These are phyloP conservation scores for Ophiostoma ips DNA, from an alignment of 2,329 filamentous ascomycete species.

Conservation along the genomic window DNA sequence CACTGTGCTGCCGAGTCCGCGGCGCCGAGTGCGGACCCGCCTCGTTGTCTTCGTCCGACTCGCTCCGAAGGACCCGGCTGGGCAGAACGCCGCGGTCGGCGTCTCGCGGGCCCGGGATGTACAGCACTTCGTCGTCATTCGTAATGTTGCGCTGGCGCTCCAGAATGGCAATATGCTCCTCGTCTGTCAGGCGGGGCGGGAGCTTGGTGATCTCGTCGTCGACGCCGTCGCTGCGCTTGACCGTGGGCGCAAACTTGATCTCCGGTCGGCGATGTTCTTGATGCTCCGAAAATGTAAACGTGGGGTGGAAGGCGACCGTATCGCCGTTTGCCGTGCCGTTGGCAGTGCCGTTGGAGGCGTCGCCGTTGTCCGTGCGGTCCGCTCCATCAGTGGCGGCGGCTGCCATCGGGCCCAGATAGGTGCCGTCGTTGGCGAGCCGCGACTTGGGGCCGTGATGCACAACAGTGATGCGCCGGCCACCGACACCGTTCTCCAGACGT, in stretches of 20 bases:
- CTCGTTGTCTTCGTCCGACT: conserved; percentile 22
- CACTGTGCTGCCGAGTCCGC: conserved; percentile 6
- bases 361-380: background rate
- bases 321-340: background rate
- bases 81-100: conserved; percentile 72
- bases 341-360: background rate
- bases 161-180: conserved; percentile 78
- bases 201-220: conserved; percentile 33
- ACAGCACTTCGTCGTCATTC: conserved; percentile 54
- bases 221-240: conserved; percentile 44
- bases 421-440: conserved; percentile 48
- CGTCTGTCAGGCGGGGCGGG: conserved; percentile 43
- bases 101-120: conserved; percentile 85
- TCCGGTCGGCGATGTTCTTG: conserved; percentile 23
- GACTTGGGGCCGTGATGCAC: conserved; percentile 39
- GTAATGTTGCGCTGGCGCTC: conserved; percentile 66
- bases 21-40: background rate
- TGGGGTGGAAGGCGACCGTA: background rate
- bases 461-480: conserved; percentile 51
- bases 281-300: conserved; percentile 11
- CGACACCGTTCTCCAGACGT: conserved; percentile 48
- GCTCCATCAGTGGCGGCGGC: background rate
- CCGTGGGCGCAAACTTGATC: conserved; percentile 57
- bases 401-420: conserved; percentile 28
- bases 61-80: conserved; percentile 29